phyloP scores from a whole-genome alignment of 257 asterid genomes.

The Solanum clarkiae region DNA sequence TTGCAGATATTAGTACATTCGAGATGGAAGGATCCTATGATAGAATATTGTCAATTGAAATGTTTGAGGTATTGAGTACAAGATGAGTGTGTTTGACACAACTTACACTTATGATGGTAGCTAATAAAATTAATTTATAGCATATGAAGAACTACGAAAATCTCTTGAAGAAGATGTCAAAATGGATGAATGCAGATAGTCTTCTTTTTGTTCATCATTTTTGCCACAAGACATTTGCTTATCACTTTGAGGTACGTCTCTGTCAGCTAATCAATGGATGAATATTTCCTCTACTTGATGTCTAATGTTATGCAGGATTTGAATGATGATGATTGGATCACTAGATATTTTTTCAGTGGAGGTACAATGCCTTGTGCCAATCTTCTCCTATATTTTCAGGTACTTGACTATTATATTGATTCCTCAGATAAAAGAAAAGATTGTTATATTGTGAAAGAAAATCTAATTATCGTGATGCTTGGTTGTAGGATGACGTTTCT shows the following conservation, averaged over 20 bases:
- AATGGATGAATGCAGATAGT: constrained; percentile 73
- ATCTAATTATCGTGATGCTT: neutral
- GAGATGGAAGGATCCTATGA: constrained; percentile 83
- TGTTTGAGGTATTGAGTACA: constrained; percentile 62
- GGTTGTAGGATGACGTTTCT: constrained; percentile 75
- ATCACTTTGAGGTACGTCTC: constrained; percentile 72
- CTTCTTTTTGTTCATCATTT: constrained; percentile 73
- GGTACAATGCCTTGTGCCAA: constrained; percentile 94
- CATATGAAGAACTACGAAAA: constrained; percentile 82
- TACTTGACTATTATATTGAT: too few relatives aligned
- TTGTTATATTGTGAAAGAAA: too few relatives aligned
- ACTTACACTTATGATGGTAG: neutral
- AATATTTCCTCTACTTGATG: neutral
- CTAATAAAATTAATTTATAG: constrained; percentile 18
- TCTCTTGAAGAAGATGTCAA: constrained; percentile 78
- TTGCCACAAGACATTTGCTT: constrained; percentile 86
- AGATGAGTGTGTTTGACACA: neutral
- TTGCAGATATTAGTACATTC: constrained; percentile 66
- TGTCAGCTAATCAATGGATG: neutral
- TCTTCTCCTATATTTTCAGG: constrained; percentile 95
- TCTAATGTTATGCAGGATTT: constrained; percentile 38
- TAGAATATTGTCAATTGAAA: constrained; percentile 78
- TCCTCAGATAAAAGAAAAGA: too few relatives aligned
- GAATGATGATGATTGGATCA: constrained; percentile 86
- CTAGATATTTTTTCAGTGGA: constrained; percentile 83